Base-by-base conservation (phyloP, 805 yeast species). In the Peterozyma toletana region DNA sequence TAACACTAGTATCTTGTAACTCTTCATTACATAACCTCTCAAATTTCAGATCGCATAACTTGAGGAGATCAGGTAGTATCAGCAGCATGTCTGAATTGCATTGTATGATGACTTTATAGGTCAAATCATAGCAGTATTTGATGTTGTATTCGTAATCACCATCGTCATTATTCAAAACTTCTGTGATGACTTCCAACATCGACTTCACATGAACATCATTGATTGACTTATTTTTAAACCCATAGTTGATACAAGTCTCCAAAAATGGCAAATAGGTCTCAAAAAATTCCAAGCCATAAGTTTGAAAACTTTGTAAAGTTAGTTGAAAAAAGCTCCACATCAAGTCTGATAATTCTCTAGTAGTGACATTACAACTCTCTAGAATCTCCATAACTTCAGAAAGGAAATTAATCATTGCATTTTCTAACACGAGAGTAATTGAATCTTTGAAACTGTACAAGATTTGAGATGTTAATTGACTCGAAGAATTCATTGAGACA, bases 401-500 rank as follows among this genome's bases (percentile, higher is more conserved):
- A 52, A 83, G 75, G 56, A 86, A 86, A 53, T 86, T 91, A 41
- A 79, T 80, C 53, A 86, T 60, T 35, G 77, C 77, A 55, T 84
- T 74, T 33, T 67, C 73, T 35, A 91, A 69, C 5, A 90, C 84
- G 50, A 73, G 77, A 47, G 74, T 74, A 38, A 88, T 77, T 13
- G 82, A 80, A 5, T 96, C 95, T 40, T 73, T 64, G 40, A 86
- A 75, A 5, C 80, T 77, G 43, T 75, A 80, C 55, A 86, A 88
- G 41, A 90, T 68, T 56, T 70, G 72, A 18, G 61, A 63, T 13
- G 87, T 81, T 40, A 84, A 72, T 36, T 79, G 85, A 17, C 68
- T 70, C 9, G 95, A 80, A 53, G 82, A 82, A 54, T 87, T 96
- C 65, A 90, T 79, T 4, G 96, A 81, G 40, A 86, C 63, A 35